Conservation (phyloP, 2,329 filamentous ascomycete genomes). For the Colletotrichum noveboracense region DNA sequence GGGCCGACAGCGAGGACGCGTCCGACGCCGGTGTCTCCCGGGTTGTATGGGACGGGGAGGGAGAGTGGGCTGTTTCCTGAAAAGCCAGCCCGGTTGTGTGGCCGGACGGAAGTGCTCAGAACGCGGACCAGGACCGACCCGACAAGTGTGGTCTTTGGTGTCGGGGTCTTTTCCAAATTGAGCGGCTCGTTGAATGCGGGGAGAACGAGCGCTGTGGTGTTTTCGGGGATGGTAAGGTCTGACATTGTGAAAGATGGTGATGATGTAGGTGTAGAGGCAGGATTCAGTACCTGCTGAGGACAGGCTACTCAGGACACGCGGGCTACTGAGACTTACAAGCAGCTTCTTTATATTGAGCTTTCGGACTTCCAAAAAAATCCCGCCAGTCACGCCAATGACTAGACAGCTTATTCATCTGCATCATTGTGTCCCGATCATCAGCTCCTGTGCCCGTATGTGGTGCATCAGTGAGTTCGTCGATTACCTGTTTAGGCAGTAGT, state of each 20-base stretch:
- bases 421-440: not conserved
- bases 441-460: not conserved
- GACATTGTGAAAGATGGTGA: not conserved
- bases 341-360: not conserved
- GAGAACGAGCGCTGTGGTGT: not conserved
- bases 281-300: not conserved
- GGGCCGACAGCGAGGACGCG: conserved; percentile 36
- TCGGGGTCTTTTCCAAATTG: not conserved
- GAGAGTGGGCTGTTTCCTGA: not conserved
- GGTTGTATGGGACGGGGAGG: conserved; percentile 35
- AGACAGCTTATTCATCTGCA: not conserved
- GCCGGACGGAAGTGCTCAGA: not conserved
- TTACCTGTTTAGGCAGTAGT: not conserved
- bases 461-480: not conserved
- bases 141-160: not conserved
- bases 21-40: conserved; percentile 37
- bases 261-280: not conserved
- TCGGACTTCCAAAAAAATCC: not conserved
- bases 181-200: not conserved
- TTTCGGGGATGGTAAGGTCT: not conserved
- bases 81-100: not conserved
- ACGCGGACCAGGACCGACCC: not conserved
- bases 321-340: not conserved
- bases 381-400: not conserved
- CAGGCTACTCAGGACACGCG: not conserved